Percentiles rank a stretch among this genome's conserved stretches.
These are phyloP conservation scores for Gastrolobium bilobum DNA, from an alignment of 306 rosid species.

Conservation along the genomic window DNA sequence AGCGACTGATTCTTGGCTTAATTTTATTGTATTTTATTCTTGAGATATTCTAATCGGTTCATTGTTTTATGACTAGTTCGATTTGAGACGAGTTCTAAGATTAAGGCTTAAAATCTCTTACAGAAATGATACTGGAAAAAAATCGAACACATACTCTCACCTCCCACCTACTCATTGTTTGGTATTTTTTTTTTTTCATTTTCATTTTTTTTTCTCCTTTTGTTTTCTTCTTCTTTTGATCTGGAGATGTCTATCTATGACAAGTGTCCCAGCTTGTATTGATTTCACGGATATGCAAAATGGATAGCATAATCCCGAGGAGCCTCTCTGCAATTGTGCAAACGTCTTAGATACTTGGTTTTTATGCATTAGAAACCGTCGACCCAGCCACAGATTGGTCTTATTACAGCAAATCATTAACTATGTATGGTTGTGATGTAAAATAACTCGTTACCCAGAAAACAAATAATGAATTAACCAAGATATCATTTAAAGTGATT, in stretches of 20 bases:
- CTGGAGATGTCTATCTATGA: constrained; percentile 27
- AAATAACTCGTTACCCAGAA: constrained; percentile 4
- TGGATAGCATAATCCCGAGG: constrained; percentile 24
- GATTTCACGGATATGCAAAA: not conserved
- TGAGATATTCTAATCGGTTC: too few relatives aligned
- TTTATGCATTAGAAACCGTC: constrained; percentile 50
- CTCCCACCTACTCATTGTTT: too few relatives aligned
- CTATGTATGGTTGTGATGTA: constrained; percentile 33
- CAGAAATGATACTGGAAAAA: too few relatives aligned
- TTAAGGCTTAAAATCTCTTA: too few relatives aligned
- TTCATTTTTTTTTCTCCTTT: not conserved
- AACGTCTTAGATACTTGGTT: constrained; percentile 47
- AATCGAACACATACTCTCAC: too few relatives aligned
- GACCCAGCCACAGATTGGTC: constrained; percentile 40
- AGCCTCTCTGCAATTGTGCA: constrained; percentile 44
- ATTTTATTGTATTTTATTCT: too few relatives aligned
- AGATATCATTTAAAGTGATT: not conserved
- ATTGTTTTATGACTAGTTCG: too few relatives aligned
- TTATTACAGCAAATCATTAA: constrained; percentile 49
- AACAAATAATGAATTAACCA: not conserved
- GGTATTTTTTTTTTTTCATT: not conserved
- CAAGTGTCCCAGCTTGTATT: constrained; percentile 31
- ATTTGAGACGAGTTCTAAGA: too few relatives aligned
- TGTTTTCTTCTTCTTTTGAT: not conserved
- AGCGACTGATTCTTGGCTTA: constrained; percentile 26